phyloP scores from a whole-genome alignment of 768 basidiomycete genomes.

The Macrolepiota fuliginosa region DNA sequence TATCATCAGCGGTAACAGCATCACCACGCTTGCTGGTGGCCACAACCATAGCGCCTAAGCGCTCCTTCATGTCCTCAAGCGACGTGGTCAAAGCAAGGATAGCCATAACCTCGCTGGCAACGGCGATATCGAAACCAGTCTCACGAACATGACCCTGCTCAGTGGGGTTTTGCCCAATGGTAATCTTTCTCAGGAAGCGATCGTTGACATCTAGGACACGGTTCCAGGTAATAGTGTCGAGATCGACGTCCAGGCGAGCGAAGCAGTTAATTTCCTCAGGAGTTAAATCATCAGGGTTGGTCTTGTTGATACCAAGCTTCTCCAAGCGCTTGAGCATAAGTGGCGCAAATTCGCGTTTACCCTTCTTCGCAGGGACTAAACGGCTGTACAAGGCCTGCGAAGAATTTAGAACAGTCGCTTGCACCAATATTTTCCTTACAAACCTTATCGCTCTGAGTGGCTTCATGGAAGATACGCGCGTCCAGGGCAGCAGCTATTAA shows the following conservation, averaged over 20 bases:
- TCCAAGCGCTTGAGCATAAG: constrained; percentile 94
- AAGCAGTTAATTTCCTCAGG: constrained; percentile 90
- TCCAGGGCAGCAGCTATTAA: constrained; percentile 86
- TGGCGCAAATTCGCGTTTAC: constrained; percentile 90
- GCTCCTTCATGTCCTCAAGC: constrained; percentile 87
- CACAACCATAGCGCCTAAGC: constrained; percentile 95
- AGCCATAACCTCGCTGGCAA: constrained; percentile 98
- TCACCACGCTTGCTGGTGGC: constrained; percentile 90
- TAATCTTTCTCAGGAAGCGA: constrained; percentile 92
- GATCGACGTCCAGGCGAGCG: constrained; percentile 89
- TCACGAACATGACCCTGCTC: constrained; percentile 88
- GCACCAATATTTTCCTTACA: neutral
- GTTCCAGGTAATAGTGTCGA: constrained; percentile 94
- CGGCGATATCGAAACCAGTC: constrained; percentile 95
- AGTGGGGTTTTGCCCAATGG: constrained; percentile 85
- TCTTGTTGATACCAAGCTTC: constrained; percentile 96
- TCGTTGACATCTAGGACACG: constrained; percentile 97
- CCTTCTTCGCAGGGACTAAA: constrained; percentile 90
- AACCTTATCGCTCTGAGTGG: constrained; percentile 91
- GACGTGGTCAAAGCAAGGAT: constrained; percentile 90
- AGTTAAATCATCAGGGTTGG: constrained; percentile 86
- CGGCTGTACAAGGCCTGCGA: constrained; percentile 79
- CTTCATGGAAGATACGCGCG: constrained; percentile 97
- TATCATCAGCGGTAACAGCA: constrained; percentile 92
- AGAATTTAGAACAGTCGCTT: neutral